Evolutionary conservation across 495 filamentous ascomycete genomes (phyloP).

Genomic region (Aspergillus campestris): DNA sequence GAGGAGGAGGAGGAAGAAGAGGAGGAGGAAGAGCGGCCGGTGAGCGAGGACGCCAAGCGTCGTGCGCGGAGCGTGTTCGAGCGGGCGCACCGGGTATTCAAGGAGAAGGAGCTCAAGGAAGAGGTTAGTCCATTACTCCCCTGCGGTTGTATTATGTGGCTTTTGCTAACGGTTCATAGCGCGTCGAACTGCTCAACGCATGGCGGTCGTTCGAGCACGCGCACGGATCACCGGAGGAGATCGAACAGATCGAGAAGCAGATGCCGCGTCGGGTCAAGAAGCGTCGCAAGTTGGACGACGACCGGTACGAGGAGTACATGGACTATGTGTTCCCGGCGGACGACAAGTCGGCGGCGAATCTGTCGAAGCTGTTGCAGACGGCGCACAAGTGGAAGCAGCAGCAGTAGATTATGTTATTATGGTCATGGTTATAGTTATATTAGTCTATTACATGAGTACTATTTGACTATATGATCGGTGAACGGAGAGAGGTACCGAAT

Average conservation of each 20-base stretch:
- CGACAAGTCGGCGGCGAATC: constrained; percentile 75
- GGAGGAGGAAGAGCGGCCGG: constrained; percentile 55
- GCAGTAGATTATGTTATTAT: no score
- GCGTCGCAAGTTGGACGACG: constrained; percentile 87
- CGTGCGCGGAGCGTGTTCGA: constrained; percentile 79
- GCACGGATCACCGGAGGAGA: constrained; percentile 68
- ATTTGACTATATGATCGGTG: no score
- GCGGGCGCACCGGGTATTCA: constrained; percentile 79
- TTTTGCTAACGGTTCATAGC: constrained; percentile 36
- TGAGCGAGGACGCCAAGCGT: constrained; percentile 75
- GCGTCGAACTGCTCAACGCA: constrained; percentile 78
- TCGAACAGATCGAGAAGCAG: constrained; percentile 79
- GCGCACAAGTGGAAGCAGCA: constrained; percentile 85
- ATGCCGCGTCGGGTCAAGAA: constrained; percentile 95
- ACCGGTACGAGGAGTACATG: constrained; percentile 93
- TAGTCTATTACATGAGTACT: no score
- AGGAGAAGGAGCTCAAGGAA: constrained; percentile 87
- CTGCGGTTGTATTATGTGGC: no score
- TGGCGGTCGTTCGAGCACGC: constrained; percentile 88
- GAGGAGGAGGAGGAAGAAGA: constrained; percentile 57
- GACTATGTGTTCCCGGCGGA: constrained; percentile 97
- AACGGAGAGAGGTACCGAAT: no score
- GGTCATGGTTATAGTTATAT: no score
- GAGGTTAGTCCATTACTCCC: constrained; percentile 46
- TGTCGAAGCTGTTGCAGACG: constrained; percentile 74